Evolutionary conservation across 2,329 filamentous ascomycete genomes (phyloP), one percentile per base, ranked within the genome.

Genomic region (Tolypocladium tropicale): DNA sequence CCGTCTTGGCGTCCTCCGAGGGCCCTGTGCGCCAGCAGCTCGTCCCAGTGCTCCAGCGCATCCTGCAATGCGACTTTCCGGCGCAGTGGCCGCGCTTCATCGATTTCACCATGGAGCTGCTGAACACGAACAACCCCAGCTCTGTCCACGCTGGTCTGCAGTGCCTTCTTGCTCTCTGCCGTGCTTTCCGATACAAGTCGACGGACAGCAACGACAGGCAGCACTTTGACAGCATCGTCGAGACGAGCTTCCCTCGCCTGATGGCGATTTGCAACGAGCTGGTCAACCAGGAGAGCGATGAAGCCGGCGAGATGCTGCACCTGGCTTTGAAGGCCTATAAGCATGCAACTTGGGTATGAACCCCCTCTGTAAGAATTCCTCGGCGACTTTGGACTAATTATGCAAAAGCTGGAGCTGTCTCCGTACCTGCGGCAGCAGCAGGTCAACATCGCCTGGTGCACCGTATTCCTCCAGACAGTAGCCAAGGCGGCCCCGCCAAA

Each of bases 261-360:
- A 78, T 97, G 63, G 79, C 81, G 60, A 94, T 99, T 67, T 95
- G 92, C 64, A 91, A 90, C 68, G 88, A 89, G 71, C 77, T 97
- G 65, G 88, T 96, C 50, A 87, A 90, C 63, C 92, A 97, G 76
- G 89, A 89, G 68, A 96, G 90, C 69, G 78, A 95, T 63, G 94
- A 99, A 74, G 94, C 93, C 21, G 93, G 90, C 58, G 94, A 97
- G 76, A 97, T 99, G 89, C 79, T 99, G 63, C 89, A 95, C 69
- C 86, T 95, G 57, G 90, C 95, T 55, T 81, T 99, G 67, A 99
- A 99, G 78, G 87, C 91, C 39, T 99, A 95, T 76, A 99, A 99
- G 76, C 93, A 99, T 75, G 92, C 94, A 52, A 95, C 95, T 66
- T 99, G 95, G 80, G 89, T 95, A 69, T 53, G 53, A 25, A 1